phyloP scores from a whole-genome alignment of 345 rosid species.

The Leavenworthia alabamica region DNA sequence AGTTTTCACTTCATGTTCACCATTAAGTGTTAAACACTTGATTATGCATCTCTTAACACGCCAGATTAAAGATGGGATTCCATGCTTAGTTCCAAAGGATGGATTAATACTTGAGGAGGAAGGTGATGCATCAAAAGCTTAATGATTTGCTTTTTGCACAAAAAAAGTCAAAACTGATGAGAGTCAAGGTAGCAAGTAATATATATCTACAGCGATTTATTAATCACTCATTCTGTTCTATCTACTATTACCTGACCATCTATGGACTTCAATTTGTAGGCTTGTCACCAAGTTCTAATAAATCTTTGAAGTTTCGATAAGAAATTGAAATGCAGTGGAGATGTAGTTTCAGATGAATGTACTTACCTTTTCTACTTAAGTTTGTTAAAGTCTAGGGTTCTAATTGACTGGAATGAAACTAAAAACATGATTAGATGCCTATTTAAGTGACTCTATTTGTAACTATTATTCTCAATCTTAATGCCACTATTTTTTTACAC shows the following conservation, averaged over 20 bases:
- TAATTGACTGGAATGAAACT: no score
- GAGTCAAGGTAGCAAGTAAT: conserved; percentile 3
- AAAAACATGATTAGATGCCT: no score
- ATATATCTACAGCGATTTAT: conserved; percentile 3
- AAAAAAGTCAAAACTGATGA: neutral
- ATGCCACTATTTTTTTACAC: conserved; percentile 3
- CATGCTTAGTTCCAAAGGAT: conserved; percentile 69
- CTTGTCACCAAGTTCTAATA: neutral
- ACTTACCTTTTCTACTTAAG: neutral
- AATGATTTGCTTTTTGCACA: conserved; percentile 8
- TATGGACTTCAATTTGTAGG: neutral
- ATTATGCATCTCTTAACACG: conserved; percentile 2
- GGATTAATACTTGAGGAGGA: conserved; percentile 57
- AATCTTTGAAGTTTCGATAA: neutral
- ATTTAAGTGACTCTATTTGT: conserved; percentile 21
- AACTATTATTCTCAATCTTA: conserved; percentile 21
- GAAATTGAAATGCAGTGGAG: neutral
- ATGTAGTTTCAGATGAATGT: conserved; percentile 14
- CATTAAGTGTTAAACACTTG: neutral
- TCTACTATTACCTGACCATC: neutral
- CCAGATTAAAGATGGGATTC: conserved; percentile 73
- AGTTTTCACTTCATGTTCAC: conserved; percentile 8
- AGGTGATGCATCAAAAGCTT: conserved; percentile 22
- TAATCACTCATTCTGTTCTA: neutral
- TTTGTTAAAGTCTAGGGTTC: conserved; percentile 15